Conservation (phyloP, 1,284 basidiomycete species). For the Termitomyces sp. region DNA sequence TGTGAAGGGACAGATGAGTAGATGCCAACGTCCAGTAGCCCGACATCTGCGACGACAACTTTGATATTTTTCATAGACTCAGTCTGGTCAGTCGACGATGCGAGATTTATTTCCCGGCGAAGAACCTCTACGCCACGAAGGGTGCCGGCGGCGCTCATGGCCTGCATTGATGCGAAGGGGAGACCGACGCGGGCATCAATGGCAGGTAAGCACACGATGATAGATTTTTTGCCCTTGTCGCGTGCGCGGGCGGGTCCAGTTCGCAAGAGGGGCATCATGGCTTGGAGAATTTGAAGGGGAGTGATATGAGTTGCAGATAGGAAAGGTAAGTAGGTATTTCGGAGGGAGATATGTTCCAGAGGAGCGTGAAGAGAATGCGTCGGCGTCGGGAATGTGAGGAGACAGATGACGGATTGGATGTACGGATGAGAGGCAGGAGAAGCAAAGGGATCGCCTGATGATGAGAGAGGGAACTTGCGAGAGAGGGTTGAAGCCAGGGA, state of each 20-base stretch:
- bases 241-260: slow-evolving; percentile 47
- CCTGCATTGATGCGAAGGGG: slow-evolving; percentile 60
- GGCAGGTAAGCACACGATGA: slow-evolving; percentile 68
- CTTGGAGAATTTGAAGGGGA: slow-evolving; percentile 70
- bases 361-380: slow-evolving; percentile 45
- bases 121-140: slow-evolving; percentile 66
- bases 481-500: slow-evolving; percentile 73
- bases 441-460: slow-evolving; percentile 73
- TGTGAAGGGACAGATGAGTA: slow-evolving; percentile 21
- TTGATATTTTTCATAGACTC: slow-evolving; percentile 57
- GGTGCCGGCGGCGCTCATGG: slow-evolving; percentile 70
- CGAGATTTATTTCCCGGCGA: slow-evolving; percentile 60
- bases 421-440: slow-evolving; percentile 57
- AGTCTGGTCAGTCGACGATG: slow-evolving; percentile 44
- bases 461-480: slow-evolving; percentile 73
- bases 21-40: slow-evolving; percentile 42
- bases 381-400: slow-evolving; percentile 53
- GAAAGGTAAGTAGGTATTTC: slow-evolving; percentile 58
- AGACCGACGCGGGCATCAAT: slow-evolving; percentile 65
- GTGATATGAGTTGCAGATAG: slow-evolving; percentile 68
- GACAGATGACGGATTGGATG: slow-evolving; percentile 66
- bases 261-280: slow-evolving; percentile 69
- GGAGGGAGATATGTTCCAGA: slow-evolving; percentile 65
- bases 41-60: slow-evolving; percentile 64
- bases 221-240: slow-evolving; percentile 52